Evolutionary conservation across 2,329 filamentous ascomycete species (phyloP), one percentile per base, ranked within the genome.

Genomic region (Thielaviopsis musarum): DNA sequence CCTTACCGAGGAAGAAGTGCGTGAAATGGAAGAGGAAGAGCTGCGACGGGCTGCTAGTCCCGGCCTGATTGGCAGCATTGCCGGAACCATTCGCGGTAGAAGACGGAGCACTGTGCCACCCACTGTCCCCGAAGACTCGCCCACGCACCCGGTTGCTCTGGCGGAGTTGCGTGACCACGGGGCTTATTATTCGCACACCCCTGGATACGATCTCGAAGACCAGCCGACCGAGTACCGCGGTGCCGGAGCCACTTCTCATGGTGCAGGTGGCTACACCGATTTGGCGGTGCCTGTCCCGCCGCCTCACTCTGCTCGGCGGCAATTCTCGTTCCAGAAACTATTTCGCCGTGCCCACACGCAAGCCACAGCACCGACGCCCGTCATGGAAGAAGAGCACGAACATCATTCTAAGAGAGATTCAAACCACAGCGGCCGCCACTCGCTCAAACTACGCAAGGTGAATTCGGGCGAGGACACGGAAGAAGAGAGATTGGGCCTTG

Each of bases 281-380:
- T n/a, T n/a, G n/a, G 28, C 26, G 10, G 38, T 15, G 10, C 84
- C 84, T 0, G 77, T 80, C 3, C 83, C 84, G 1, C 83, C 83
- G 4, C 82, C 77, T 3, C 80, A 78, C 59, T 74, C 74, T 30
- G 81, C 85, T 12, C 80, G 75, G 64, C 80, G 91, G 62, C 88
- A 95, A 68, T 98, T 97, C 72, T 94, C 88, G 19, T 97, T 97
- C 75, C 85, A 91, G 64, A 89, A 87, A 64, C 82, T 95, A 57
- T 93, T 96, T 70, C 66, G 68, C 58, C 69, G 69, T 41, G 67
- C 66, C 21, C 63, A 66, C 38, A 22, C 59, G n/a, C 54, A 52
- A 9, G 7, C 74, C 75, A 62, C 78, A 83, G 56, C 72, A 76
- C 64, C 75, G 75, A 64, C 63, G 66, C 55, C 58, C 64, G 64